Conservation (phyloP, 257 asterid genomes). For the Nicotiana benthamiana region DNA sequence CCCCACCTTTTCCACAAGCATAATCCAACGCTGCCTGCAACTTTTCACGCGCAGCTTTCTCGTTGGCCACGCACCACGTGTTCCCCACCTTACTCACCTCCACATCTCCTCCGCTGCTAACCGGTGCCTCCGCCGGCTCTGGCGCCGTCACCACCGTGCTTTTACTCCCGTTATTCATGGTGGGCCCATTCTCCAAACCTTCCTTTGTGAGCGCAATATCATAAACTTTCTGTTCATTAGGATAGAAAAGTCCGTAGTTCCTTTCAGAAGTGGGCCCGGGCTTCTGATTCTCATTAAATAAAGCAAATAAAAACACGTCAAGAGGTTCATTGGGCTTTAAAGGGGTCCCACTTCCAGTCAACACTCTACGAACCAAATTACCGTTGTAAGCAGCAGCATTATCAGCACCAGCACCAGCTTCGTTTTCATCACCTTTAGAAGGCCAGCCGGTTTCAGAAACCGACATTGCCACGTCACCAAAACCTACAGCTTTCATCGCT, state of each 20-base stretch:
- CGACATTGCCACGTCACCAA: slow-evolving; percentile 36
- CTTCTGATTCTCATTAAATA: slow-evolving; percentile 78
- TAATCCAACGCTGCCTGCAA: slow-evolving; percentile 52
- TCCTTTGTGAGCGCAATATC: slow-evolving; percentile 35
- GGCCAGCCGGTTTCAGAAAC: slow-evolving; percentile 97
- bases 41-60: slow-evolving; percentile 27
- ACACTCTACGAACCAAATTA: slow-evolving; percentile 58
- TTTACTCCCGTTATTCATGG: slow-evolving; percentile 25
- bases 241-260: slow-evolving; percentile 73
- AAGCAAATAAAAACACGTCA: slow-evolving; percentile 62
- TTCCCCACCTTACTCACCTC: slow-evolving; percentile 21
- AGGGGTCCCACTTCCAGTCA: slow-evolving; percentile 65
- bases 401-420: slow-evolving; percentile 36
- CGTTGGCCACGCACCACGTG: slow-evolving; percentile 90
- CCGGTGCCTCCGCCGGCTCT: slow-evolving; percentile 10
- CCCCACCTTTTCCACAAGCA: slow-evolving; percentile 81
- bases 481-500: slow-evolving; percentile 45
- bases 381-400: slow-evolving; percentile 87
- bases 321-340: slow-evolving; percentile 55
- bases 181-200: slow-evolving; percentile 12
- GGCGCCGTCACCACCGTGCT: slow-evolving; percentile 16
- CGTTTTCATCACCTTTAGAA: slow-evolving; percentile 64
- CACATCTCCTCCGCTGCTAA: slow-evolving; percentile 16
- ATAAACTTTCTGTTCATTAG: slow-evolving; percentile 49
- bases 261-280: slow-evolving; percentile 65